Evolutionary conservation across 2,329 filamentous ascomycete species (phyloP), one percentile per base, ranked within the genome.

Genomic region (Exophiala bonariae): DNA sequence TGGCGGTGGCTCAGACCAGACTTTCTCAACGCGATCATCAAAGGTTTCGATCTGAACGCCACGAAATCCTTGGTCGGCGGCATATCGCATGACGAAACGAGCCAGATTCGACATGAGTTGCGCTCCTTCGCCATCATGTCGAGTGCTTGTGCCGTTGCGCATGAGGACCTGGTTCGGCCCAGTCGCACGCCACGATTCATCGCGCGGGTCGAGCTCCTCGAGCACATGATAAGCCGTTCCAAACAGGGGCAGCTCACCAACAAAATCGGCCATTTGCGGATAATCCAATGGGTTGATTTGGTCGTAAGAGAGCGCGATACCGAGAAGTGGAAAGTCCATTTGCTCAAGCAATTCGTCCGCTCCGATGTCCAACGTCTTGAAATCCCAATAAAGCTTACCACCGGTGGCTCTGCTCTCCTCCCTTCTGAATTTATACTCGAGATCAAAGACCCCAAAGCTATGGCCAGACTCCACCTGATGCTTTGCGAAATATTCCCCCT

Each of bases 251-350:
- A 56, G 48, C 3, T 37, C 17, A 3, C 44, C 41, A 36, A 59
- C 48, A 36, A 68, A 54, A 2, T 64, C 48, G 11, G 14, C 41
- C 30, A 58, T 26, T 26, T 47, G 13, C 28, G 16, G 20, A 19
- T 46, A 28, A 14, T 58, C 49, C 4, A 59, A 33, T 10, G 60
- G 44, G 19, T 63, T 35, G 38, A 56, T 45, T 9, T 47, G 51
- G 35, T 71, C 68, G 38, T 68, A 70, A 11, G 59, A 54, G 36
- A 70, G 19, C 4, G 65, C 66, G 14, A 71, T 58, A n/a, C 59
- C 61, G 9, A 68, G 63, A 16, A 71, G 57, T 2, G 68, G 66
- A 42, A 68, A 69, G 42, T 71, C 67, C 66, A 70, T 70, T 36
- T 63, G 59, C 10, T 52, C 46, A 11, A 47, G 43, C 3, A 58